Evolutionary conservation across 75 land plant genomes (phyloP), one percentile per base, ranked within the genome.

Genomic region (Picea glauca): DNA sequence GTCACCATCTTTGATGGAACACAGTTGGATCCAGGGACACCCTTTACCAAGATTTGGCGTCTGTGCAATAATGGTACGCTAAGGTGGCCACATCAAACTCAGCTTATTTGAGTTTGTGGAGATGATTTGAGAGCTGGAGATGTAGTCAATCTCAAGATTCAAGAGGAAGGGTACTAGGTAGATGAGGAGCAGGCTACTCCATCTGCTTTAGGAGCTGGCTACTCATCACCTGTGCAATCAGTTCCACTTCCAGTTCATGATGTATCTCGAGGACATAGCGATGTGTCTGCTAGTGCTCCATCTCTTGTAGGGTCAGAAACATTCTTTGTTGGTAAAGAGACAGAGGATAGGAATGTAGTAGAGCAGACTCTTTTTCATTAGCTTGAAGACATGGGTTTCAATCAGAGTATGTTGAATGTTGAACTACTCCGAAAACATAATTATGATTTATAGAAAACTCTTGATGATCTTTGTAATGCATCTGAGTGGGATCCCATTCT

Each of bases 361-460:
- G 92, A 91, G 80, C 65, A 82, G 60, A 21, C 64, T 2, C 83
- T 91, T 40, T 80, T 87, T 8, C 86, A 86, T 60, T 86, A 89
- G 59, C 85, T 95, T 2, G 90, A 90, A 76, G 86, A 85, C 38
- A 95, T 95, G 98, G 98, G 99, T 3, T 95, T 95, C 81, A 91
- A 81, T 56, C 80, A 95, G 77, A 83, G 82, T 60, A 85, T 79
- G 17, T 65, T 93, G 86, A 94, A 94, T 86, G 79, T 80, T 87
- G 93, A 91, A 74, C 26, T 97, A 17, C 26, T 26, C 26, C 26
- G 26, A 26, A 26, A 26, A 26, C 26, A 26, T 26, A 26, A 26
- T 26, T 26, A 26, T 26, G 26, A 26, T 26, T 26, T 26, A 26
- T 0, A 26, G 26, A 26, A 26, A 26, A 26, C 26, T 26, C 26